phyloP scores from a whole-genome alignment of 2,329 filamentous ascomycete genomes.

The Blastomyces parvus region DNA sequence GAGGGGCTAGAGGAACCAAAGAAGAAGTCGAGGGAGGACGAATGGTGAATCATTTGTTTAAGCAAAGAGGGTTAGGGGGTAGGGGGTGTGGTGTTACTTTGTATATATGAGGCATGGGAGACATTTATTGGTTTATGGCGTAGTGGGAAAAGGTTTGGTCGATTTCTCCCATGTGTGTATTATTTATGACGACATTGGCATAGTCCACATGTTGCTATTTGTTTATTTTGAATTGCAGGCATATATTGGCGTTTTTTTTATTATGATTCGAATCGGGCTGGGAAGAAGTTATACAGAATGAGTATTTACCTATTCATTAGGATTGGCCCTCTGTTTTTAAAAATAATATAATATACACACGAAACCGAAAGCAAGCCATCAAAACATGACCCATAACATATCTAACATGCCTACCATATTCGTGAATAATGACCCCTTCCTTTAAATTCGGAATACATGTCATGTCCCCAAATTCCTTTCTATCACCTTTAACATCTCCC shows the following conservation, averaged over 20 bases:
- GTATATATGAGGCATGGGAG: not conserved
- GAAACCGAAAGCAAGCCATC: not conserved
- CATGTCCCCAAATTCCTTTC: conserved; percentile 38
- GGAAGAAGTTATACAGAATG: not conserved
- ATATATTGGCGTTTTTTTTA: not conserved
- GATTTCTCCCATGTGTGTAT: not conserved
- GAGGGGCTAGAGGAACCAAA: conserved; percentile 15
- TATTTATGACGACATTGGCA: not conserved
- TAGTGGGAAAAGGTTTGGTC: not conserved
- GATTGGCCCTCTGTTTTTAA: not conserved
- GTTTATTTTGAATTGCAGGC: not conserved
- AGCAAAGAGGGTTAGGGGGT: not conserved
- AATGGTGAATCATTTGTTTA: not conserved
- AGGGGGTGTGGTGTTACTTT: not conserved
- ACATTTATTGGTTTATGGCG: not conserved
- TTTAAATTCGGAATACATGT: not conserved
- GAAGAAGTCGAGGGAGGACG: not conserved
- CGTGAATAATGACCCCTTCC: not conserved
- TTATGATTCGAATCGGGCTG: not conserved
- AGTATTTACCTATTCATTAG: not conserved
- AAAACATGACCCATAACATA: not conserved
- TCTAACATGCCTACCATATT: not conserved
- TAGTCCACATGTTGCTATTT: not conserved
- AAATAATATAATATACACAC: not conserved
- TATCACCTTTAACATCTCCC: conserved; percentile 62